Percentiles rank a stretch among this genome's conserved stretches.
Conservation (phyloP, 805 yeast genomes). For the Yarrowia osloensis region DNA sequence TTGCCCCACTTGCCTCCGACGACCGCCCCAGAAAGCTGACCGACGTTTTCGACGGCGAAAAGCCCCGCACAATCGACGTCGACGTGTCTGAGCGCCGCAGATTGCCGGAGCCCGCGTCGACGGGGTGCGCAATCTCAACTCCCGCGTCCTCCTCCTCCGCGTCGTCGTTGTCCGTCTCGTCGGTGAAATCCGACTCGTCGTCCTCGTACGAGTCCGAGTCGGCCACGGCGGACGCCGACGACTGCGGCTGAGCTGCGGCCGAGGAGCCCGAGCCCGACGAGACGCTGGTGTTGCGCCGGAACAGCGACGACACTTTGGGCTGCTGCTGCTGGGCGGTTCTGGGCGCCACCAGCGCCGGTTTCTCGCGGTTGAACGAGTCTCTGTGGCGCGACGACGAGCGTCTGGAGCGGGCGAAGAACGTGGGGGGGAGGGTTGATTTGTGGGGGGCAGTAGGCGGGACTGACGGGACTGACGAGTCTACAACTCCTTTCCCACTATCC, state of each 20-base stretch:
- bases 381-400: conserved; percentile 5
- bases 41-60: conserved; percentile 44
- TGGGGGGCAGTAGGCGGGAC: too few species aligned
- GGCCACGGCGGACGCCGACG: neutral
- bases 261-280: conserved; percentile 1
- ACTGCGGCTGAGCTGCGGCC: neutral
- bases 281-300: conserved; percentile 17
- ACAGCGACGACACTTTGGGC: conserved; percentile 11
- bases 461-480: too few species aligned
- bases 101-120: neutral
- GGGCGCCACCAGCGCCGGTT: neutral
- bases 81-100: conserved; percentile 40
- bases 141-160: conserved; percentile 8
- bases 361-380: conserved; percentile 23
- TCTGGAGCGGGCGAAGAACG: conserved; percentile 1
- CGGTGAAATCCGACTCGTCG: conserved; percentile 22
- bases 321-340: neutral
- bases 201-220: conserved; percentile 16
- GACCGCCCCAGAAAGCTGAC: conserved; percentile 35
- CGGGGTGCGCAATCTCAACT: neutral
- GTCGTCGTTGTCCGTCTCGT: conserved; percentile 19
- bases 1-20: too few species aligned
- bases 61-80: conserved; percentile 44
- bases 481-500: too few species aligned
- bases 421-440: neutral